A percentile compares a stretch with the other conserved stretches of the same genome.
Evolutionary conservation across 768 basidiomycete genomes (phyloP).

Genomic region (Boletus rufocinnamomeus): DNA sequence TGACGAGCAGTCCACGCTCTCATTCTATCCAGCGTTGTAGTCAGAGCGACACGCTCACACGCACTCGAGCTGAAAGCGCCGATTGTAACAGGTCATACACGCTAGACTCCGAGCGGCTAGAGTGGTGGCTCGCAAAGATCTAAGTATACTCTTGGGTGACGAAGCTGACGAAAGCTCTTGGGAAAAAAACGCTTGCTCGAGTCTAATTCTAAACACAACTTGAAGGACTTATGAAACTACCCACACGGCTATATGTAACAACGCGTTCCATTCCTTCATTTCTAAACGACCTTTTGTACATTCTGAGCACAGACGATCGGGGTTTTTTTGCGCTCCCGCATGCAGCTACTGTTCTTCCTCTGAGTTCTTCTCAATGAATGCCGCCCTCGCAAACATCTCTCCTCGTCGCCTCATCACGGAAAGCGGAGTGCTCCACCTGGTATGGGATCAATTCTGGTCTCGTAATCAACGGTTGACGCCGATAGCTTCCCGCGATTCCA

Average conservation of each 20-base stretch:
- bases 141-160: background rate
- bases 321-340: background rate
- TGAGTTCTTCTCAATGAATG: background rate
- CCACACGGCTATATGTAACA: background rate
- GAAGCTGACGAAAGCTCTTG: background rate
- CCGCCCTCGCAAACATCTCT: background rate
- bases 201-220: background rate
- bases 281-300: background rate
- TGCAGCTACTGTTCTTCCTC: background rate
- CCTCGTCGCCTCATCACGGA: background rate
- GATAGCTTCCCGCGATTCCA: background rate
- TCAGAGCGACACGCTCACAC: background rate
- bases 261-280: conserved; percentile 2
- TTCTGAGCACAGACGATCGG: background rate
- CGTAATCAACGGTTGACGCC: background rate
- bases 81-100: background rate
- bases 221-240: background rate
- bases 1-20: background rate
- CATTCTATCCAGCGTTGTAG: background rate
- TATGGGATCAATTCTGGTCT: background rate
- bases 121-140: no score
- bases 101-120: no score
- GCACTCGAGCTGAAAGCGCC: background rate
- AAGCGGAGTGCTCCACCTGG: background rate
- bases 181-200: background rate